Evolutionary conservation across 192 early-diverging fungal species (phyloP).

Genomic region (Backusella mclennaniae): DNA sequence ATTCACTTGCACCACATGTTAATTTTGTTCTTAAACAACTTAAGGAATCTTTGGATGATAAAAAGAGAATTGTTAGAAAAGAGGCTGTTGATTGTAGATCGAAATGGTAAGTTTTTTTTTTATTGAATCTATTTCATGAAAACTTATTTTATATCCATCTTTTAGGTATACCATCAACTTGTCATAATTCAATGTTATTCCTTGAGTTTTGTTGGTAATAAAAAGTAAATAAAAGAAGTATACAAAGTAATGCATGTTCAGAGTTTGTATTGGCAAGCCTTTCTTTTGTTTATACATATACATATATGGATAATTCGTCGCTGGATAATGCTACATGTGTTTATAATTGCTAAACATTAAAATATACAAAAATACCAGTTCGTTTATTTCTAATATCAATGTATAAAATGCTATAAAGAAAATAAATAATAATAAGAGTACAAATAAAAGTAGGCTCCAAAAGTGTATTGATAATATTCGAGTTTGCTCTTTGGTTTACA

Average conservation of each 20-base stretch:
- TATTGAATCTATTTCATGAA: neutral
- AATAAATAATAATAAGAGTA: neutral
- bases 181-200: neutral
- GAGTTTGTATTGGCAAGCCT: too few relatives aligned
- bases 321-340: too few relatives aligned
- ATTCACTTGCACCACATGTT: constrained; percentile 62
- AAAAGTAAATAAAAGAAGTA: neutral
- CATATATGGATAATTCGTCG: too few relatives aligned
- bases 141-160: neutral
- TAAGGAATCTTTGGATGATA: constrained; percentile 74
- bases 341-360: too few relatives aligned
- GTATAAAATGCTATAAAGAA: too few relatives aligned
- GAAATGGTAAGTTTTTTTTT: constrained; percentile 63
- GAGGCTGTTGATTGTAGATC: constrained; percentile 86
- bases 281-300: too few relatives aligned
- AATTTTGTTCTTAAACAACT: constrained; percentile 63
- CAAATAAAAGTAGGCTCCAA: neutral
- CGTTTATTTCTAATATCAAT: neutral
- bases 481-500: neutral
- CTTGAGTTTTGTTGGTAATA: neutral
- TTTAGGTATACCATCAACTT: neutral
- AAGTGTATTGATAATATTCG: neutral
- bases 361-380: too few relatives aligned
- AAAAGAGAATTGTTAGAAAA: constrained; percentile 80
- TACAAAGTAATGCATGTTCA: too few relatives aligned